Percentiles rank a stretch among this genome's conserved stretches.
Conservation (phyloP, 83 land plant genomes). For the Picea engelmannii region DNA sequence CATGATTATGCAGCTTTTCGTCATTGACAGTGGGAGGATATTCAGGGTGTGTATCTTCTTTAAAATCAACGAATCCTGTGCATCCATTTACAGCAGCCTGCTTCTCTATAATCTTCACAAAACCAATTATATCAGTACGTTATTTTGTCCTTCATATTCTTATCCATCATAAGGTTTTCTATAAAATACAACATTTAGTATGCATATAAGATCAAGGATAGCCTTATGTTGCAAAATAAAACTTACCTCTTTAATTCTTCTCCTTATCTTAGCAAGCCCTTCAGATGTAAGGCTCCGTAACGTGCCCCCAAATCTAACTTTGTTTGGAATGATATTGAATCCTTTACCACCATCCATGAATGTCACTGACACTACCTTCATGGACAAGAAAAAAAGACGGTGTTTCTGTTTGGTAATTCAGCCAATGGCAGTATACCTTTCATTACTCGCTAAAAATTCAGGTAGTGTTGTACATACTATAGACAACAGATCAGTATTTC, state of each 20-base stretch:
- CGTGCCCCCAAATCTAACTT: constrained; percentile 53
- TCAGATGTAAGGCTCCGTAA: constrained; percentile 43
- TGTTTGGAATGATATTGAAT: constrained; percentile 39
- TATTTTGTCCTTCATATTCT: too few species aligned
- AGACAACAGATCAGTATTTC: too few species aligned
- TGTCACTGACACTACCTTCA: constrained; percentile 43
- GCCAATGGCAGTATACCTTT: neutral
- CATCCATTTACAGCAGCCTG: constrained; percentile 51
- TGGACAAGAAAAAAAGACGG: neutral
- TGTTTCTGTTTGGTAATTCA: too few species aligned
- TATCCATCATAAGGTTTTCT: too few species aligned
- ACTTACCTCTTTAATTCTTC: constrained; percentile 46
- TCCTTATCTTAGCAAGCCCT: constrained; percentile 27
- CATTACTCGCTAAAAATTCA: too few species aligned
- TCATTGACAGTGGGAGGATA: constrained; percentile 77
- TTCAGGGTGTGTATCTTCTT: constrained; percentile 38
- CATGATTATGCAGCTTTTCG: constrained; percentile 54
- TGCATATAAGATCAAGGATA: neutral
- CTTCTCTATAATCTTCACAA: constrained; percentile 39
- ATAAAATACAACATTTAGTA: too few species aligned
- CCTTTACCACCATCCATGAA: constrained; percentile 35
- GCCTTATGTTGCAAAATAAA: neutral
- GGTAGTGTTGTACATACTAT: too few species aligned
- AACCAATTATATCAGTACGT: too few species aligned
- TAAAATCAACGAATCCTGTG: constrained; percentile 56